phyloP scores from a whole-genome alignment of 2,329 filamentous ascomycete genomes.

The Ceratocystis colombiana region DNA sequence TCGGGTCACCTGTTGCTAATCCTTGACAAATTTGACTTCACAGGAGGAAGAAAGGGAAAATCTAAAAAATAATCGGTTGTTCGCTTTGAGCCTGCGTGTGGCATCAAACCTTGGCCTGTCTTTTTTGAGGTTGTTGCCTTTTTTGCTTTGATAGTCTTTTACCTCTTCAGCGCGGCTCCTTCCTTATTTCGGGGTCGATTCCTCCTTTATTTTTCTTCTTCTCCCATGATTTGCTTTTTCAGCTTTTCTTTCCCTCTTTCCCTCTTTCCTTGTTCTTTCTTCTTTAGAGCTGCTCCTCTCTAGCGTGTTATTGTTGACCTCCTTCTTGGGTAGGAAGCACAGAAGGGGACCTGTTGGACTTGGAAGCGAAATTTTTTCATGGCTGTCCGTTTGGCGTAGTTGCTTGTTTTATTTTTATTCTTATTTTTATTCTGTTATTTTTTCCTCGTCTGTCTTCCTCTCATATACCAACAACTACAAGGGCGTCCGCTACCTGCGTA shows the following conservation, averaged over 20 bases:
- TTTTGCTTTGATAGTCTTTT: background rate
- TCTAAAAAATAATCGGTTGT: too few relatives aligned
- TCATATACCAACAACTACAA: background rate
- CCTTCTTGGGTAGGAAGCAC: background rate
- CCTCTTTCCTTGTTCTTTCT: background rate
- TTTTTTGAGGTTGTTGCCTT: background rate
- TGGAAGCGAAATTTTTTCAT: slow-evolving; percentile 9
- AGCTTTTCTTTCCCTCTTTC: background rate
- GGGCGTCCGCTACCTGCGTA: too few relatives aligned
- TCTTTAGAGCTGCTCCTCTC: background rate
- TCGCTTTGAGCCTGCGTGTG: background rate
- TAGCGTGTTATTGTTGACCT: background rate
- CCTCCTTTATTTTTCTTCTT: background rate
- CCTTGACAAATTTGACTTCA: background rate
- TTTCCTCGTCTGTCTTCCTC: background rate
- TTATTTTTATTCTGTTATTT: slow-evolving; percentile 10
- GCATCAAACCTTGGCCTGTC: background rate
- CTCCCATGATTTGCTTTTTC: background rate
- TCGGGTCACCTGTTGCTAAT: background rate
- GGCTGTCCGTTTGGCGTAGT: background rate
- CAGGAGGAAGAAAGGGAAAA: background rate
- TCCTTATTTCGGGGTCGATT: background rate
- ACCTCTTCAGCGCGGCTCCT: background rate
- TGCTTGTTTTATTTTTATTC: background rate
- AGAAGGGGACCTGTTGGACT: background rate